phyloP scores from a whole-genome alignment of 305 asterid species.

The Rubia peregrina region DNA sequence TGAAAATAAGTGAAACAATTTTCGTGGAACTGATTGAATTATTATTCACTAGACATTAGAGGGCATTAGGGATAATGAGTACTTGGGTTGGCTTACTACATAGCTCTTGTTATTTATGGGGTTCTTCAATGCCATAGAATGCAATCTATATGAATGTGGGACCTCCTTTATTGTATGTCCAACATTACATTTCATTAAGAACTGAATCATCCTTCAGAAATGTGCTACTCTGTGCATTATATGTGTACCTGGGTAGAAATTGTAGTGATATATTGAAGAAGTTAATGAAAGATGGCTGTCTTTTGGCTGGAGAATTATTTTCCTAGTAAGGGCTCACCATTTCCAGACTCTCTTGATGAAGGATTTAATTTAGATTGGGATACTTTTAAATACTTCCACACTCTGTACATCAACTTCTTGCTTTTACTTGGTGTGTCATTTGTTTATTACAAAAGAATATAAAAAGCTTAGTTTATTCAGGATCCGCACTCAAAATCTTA shows the following conservation, averaged over 20 bases:
- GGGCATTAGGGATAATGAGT: not conserved
- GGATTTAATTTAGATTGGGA: not conserved
- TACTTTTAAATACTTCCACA: not conserved
- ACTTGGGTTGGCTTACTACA: not conserved
- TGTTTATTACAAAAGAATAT: not conserved
- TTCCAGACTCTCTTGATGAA: not conserved
- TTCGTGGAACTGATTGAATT: not conserved
- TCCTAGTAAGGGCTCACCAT: not conserved
- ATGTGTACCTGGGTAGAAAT: not conserved
- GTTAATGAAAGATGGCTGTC: not conserved
- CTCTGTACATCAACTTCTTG: not conserved
- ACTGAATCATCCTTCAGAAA: not conserved
- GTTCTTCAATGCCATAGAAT: not conserved
- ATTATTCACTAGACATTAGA: not conserved
- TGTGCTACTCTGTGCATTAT: not conserved
- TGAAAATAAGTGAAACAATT: conserved; percentile 1
- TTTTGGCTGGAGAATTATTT: not conserved
- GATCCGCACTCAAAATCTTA: not conserved
- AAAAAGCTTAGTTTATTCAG: not conserved
- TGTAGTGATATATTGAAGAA: not conserved
- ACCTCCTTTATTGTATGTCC: not conserved
- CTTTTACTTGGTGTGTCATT: not conserved
- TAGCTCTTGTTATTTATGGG: not conserved
- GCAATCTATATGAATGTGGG: not conserved
- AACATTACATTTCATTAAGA: not conserved